Conservation (phyloP, 176 grass and related monocot species). For the Microstegium vimineum region DNA sequence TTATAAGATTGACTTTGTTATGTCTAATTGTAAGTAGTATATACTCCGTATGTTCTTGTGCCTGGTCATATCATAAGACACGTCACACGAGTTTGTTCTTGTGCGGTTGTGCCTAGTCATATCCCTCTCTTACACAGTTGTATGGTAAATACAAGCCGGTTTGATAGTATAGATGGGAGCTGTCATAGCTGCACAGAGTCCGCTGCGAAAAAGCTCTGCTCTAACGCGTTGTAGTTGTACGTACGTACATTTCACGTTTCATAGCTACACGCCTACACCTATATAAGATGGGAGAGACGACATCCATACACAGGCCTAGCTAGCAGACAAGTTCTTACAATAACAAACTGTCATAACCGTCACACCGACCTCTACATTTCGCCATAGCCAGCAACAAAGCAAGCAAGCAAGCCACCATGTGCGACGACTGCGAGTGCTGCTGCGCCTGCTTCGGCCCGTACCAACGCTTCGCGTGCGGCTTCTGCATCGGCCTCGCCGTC, state of each 20-base stretch:
- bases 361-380: neutral
- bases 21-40: too few relatives aligned
- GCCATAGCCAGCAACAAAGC: neutral
- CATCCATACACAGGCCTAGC: neutral
- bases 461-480: conserved; percentile 21
- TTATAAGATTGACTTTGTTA: too few relatives aligned
- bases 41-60: too few relatives aligned
- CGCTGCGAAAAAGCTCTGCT: too few relatives aligned
- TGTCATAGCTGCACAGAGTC: too few relatives aligned
- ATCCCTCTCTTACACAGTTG: too few relatives aligned
- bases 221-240: too few relatives aligned
- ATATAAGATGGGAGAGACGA: neutral
- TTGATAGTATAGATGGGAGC: too few relatives aligned
- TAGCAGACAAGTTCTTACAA: neutral
- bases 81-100: too few relatives aligned
- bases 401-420: conserved; percentile 2
- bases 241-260: neutral
- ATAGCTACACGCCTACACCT: neutral
- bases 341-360: conserved; percentile 19
- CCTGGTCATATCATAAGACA: too few relatives aligned
- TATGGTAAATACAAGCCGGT: too few relatives aligned
- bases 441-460: conserved; percentile 14
- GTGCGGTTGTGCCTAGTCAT: too few relatives aligned
- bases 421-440: conserved; percentile 24
- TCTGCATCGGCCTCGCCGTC: conserved; percentile 12